phyloP scores from a whole-genome alignment of 352 stramenopile species.

The Globisporangium echinulatum region DNA sequence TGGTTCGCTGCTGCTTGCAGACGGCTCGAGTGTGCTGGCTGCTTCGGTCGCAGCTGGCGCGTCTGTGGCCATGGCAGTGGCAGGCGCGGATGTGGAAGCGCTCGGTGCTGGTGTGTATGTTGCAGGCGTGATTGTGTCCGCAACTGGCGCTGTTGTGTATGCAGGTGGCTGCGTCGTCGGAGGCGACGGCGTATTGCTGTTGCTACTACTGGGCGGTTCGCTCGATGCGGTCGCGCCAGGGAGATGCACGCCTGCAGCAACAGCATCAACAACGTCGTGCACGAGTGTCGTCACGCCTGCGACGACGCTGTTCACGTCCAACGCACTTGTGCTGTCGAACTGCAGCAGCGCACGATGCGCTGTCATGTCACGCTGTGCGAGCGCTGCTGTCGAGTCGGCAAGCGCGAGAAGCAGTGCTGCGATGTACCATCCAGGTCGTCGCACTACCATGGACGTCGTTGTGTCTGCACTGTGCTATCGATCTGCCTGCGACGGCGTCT shows the following conservation, averaged over 20 bases:
- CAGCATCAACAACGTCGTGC: neutral
- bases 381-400: constrained; percentile 1
- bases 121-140: neutral
- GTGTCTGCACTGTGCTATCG: neutral
- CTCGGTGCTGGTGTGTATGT: neutral
- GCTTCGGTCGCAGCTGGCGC: neutral
- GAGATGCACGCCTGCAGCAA: neutral
- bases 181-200: neutral
- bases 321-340: neutral
- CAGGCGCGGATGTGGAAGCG: no score
- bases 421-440: constrained; percentile 8
- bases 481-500: neutral
- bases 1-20: neutral
- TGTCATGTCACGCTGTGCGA: neutral
- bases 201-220: neutral
- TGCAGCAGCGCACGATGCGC: constrained; percentile 5
- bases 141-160: neutral
- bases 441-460: constrained; percentile 3
- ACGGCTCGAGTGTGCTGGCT: neutral
- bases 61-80: neutral
- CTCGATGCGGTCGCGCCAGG: neutral
- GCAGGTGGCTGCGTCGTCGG: no score
- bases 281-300: constrained; percentile 1
- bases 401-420: constrained; percentile 11
- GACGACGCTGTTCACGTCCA: constrained; percentile 6